Base-by-base conservation (phyloP, 768 basidiomycete genomes). In the Clitopilus hobsonii region DNA sequence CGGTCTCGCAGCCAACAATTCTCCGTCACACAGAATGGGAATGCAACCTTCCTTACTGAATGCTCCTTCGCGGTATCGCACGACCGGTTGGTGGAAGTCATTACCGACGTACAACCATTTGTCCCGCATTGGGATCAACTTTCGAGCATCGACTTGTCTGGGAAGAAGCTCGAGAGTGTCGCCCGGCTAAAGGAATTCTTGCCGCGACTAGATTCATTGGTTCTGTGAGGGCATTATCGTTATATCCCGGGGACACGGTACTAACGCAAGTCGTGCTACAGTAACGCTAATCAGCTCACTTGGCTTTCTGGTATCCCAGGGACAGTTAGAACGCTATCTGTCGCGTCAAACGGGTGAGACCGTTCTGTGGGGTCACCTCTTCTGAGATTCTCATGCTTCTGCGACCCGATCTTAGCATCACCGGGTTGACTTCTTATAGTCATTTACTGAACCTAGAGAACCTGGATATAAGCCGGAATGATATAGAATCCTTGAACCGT, bases 21-120 rank as follows among this genome's bases (percentile, higher is more conserved):
- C 32, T 70, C 70, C 53, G 56, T 64, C 55, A 28, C 49, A 14
- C 62, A 62, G 61, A 73, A 66, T 51, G 65, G 68, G 23, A 75
- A 78, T 59, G 76, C 67, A 38, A 80, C 81, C 5, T 81, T 96
- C 74, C 75, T 98, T 59, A 98, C 96, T 10, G 95, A 98, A 66
- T 98, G 95, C 66, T 98, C 95, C 38, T 99, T 99, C 66, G 93
- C 84, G 14, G 86, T 98, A 41, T 82, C 94, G n/a, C 91, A 92
- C 63, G 96, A 98, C 66, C 82, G 83, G 45, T 81, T 99, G 5
- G 88, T 98, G 1, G 84, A 91, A 67, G 85, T 91, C 62, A 92
- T 99, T 65, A 98, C 95, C 38, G 94, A 98, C 63, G 84, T 94
- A 11, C 88, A 94, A 65, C 94, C 95, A 18, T 97, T 91, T 69